phyloP scores from a whole-genome alignment of 2,329 filamentous ascomycete genomes.

The Dactylella cylindrospora region DNA sequence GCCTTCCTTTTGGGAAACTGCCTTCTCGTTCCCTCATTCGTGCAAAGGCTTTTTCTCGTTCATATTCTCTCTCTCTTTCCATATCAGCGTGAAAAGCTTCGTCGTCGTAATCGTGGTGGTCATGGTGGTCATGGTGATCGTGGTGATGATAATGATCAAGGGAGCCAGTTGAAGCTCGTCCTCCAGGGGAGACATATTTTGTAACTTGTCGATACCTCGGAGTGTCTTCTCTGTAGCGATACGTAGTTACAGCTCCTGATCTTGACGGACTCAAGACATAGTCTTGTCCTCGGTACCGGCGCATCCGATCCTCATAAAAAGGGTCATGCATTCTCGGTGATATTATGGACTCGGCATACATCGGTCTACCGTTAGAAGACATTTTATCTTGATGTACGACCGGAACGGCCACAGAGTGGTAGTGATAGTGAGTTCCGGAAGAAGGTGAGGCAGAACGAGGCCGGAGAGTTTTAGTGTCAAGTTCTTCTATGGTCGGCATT shows the following conservation, averaged over 20 bases:
- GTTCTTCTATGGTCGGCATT: constrained; percentile 44
- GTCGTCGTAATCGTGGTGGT: constrained; percentile 33
- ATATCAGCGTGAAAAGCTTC: constrained; percentile 40
- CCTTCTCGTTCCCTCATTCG: constrained; percentile 25
- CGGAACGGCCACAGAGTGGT: constrained; percentile 31
- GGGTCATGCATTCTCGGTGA: constrained; percentile 39
- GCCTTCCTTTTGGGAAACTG: constrained; percentile 30
- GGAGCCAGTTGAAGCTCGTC: constrained; percentile 34
- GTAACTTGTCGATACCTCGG: constrained; percentile 36
- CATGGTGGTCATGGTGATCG: constrained; percentile 35
- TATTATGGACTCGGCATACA: constrained; percentile 39
- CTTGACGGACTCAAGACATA: constrained; percentile 30
- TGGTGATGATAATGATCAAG: constrained; percentile 36
- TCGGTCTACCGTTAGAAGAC: constrained; percentile 33
- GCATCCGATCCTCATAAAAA: constrained; percentile 44
- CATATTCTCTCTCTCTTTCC: constrained; percentile 35
- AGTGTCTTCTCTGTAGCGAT: constrained; percentile 40
- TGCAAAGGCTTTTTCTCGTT: constrained; percentile 28
- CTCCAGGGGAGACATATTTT: constrained; percentile 30
- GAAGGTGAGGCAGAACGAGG: constrained; percentile 25
- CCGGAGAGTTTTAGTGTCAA: constrained; percentile 17
- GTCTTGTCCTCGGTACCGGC: constrained; percentile 37
- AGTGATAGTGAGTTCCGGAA: constrained; percentile 36
- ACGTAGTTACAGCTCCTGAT: constrained; percentile 8
- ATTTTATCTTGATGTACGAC: constrained; percentile 33